phyloP scores from a whole-genome alignment of 768 basidiomycete species.

The Pulveroboletus sp. region DNA sequence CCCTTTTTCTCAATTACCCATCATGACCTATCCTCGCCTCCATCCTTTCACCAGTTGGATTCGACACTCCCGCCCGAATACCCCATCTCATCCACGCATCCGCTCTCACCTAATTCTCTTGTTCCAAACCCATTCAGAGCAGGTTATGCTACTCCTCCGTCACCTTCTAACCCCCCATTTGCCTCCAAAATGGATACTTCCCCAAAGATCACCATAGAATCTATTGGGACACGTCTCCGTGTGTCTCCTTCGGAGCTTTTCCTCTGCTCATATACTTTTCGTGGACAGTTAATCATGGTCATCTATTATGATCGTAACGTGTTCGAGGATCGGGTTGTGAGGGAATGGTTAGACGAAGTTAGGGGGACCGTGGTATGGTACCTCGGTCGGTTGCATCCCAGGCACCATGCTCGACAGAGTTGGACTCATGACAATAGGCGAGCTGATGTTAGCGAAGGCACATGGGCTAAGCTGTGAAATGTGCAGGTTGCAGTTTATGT shows the following conservation, averaged over 20 bases:
- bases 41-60: conserved; percentile 27
- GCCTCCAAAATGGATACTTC: neutral
- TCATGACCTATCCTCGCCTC: too few relatives aligned
- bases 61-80: conserved; percentile 32
- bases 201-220: conserved; percentile 8
- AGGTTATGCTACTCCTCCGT: conserved; percentile 1
- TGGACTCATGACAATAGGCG: too few relatives aligned
- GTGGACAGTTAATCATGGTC: conserved; percentile 30
- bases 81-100: conserved; percentile 26
- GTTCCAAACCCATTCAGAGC: conserved; percentile 12
- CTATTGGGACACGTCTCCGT: conserved; percentile 26
- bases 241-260: conserved; percentile 42
- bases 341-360: conserved; percentile 48
- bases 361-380: conserved; percentile 31
- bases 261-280: conserved; percentile 37
- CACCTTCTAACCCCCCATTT: neutral
- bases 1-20: neutral
- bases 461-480: too few relatives aligned
- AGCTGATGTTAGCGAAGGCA: too few relatives aligned
- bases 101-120: conserved; percentile 19
- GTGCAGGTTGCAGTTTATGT: too few relatives aligned
- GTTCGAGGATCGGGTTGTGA: conserved; percentile 36
- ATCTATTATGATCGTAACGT: conserved; percentile 44
- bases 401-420: too few relatives aligned
- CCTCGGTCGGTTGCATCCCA: conserved; percentile 15